Evolutionary conservation across 1,284 basidiomycete genomes (phyloP), one percentile per base, ranked within the genome.

Genomic region (Trichosporon inkin): DNA sequence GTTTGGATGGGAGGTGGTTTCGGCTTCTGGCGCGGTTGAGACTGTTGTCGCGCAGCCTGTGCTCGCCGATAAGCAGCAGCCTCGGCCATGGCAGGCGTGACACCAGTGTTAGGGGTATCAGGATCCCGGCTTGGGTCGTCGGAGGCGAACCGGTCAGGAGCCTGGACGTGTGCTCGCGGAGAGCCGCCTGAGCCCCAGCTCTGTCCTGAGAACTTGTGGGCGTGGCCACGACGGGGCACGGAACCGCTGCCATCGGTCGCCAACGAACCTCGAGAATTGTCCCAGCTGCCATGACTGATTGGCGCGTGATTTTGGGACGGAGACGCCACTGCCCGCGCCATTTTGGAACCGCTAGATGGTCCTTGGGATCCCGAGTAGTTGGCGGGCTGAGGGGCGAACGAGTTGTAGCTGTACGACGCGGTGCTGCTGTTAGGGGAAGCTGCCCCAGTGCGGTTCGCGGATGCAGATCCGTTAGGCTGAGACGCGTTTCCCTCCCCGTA

Each of bases 21-120:
- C 40, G 40, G 54, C 40, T 40, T 37, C 20, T 57, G 56, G 8
- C 44, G 56, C 32, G 56, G 36, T 35, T 38, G 53, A 16, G 28
- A 17, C 14, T 36, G 35, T 19, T 36, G 44, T 17, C 44, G 52
- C 3, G 52, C 36, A 16, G 36, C 22, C 16, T 53, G 36, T 28
- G 35, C 20, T 34, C 44, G 22, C 10, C 44, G 44, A 47, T 47
- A 47, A 47, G 44, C 44, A 22, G 44, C 44, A 47, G 44, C 44
- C 55, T 56, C 32, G 20, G 51, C 51, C 34, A 53, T 53, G 32
- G 34, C 51, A 17, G 34, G 51, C 19, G 51, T 53, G 34, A 37
- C 34, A 22, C 51, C 34, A 53, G 51, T 53, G 51, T 22, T 35
- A 53, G 51, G 32, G 51, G 32, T 35, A 19, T 53, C 19, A 17